Evolutionary conservation across 2,329 filamentous ascomycete genomes (phyloP).

Genomic region (Scedosporium boydii): DNA sequence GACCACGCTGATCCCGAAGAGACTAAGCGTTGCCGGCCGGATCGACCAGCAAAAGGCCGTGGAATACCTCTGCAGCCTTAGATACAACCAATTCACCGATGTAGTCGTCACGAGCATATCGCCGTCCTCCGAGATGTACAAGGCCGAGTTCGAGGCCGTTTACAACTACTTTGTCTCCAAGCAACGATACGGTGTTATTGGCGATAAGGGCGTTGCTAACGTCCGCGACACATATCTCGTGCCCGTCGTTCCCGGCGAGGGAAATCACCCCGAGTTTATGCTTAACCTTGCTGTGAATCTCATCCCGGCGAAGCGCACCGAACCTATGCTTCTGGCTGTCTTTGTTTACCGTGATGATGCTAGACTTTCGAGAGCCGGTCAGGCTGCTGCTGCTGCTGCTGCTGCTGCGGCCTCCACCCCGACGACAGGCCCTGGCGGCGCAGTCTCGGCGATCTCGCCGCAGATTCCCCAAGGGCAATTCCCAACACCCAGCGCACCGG

Average conservation of each 20-base stretch:
- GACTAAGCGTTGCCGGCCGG: slow-evolving; percentile 64
- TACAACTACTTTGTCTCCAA: slow-evolving; percentile 80
- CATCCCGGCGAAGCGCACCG: slow-evolving; percentile 60
- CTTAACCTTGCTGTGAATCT: slow-evolving; percentile 78
- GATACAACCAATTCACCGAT: slow-evolving; percentile 74
- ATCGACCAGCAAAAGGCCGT: slow-evolving; percentile 77
- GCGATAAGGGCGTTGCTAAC: slow-evolving; percentile 62
- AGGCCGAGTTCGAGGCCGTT: slow-evolving; percentile 61
- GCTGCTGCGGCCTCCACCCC: not conserved
- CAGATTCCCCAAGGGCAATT: slow-evolving; percentile 21
- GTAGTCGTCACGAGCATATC: slow-evolving; percentile 70
- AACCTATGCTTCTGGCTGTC: slow-evolving; percentile 72
- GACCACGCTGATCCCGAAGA: slow-evolving; percentile 63
- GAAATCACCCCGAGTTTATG: slow-evolving; percentile 73
- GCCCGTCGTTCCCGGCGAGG: slow-evolving; percentile 65
- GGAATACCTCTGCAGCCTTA: slow-evolving; percentile 81
- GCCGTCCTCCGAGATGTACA: slow-evolving; percentile 50
- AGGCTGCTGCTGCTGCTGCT: not conserved
- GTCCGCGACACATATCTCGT: slow-evolving; percentile 89
- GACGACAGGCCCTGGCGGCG: not conserved
- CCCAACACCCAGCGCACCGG: slow-evolving; percentile 5
- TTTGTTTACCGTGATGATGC: slow-evolving; percentile 67
- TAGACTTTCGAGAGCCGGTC: slow-evolving; percentile 5
- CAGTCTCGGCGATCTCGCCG: not conserved
- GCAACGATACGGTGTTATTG: slow-evolving; percentile 78